Evolutionary conservation across 2,329 filamentous ascomycete genomes (phyloP), one percentile per base, ranked within the genome.

Genomic region (Cadophora sp.): DNA sequence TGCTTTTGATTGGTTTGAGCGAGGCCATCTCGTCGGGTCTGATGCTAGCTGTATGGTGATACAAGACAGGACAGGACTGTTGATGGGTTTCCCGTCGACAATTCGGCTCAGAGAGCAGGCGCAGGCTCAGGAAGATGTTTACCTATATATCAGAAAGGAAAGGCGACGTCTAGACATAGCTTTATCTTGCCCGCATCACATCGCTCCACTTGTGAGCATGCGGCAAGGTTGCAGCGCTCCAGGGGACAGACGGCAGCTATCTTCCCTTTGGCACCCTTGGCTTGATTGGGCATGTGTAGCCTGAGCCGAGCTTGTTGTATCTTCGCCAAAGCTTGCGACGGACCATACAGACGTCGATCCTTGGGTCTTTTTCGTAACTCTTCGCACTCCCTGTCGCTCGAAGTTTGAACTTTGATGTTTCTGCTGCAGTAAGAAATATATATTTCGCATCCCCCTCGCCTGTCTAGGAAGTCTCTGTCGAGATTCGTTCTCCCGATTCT

Each of bases 211-310:
- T 46, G 43, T 62, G 50, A 58, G 51, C 56, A 46, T 63, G 50
- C 31, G 64, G 22, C 16, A 40, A 65, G 62, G 67, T 43, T 43
- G 48, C 64, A 40, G 14, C 37, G 55, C n/a, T 22, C 34, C 19
- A 40, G 55, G 55, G 55, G n/a, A 22, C 34, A 59, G 40, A 70
- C 58, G 70, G 68, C 68, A 68, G 66, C 58, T 70, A 72, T 72
- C 70, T 67, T 48, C n/a, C 11, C 27, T 48, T 11, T 22, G 19
- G 43, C 19, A 48, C 40, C 40, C 63, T 27, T 64, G 48, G 26
- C 68, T 55, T 51, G 43, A 65, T 70, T 67, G 50, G 68, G 70
- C 24, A 72, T 65, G 66, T 72, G n/a, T 65, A 72, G 48, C 70
- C 70, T 72, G 68, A 43, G 16, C 64, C 69, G 53, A n/a, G 56